Evolutionary conservation across 495 filamentous ascomycete species (phyloP).

Genomic region (Rostrohypoxylon terebratum): DNA sequence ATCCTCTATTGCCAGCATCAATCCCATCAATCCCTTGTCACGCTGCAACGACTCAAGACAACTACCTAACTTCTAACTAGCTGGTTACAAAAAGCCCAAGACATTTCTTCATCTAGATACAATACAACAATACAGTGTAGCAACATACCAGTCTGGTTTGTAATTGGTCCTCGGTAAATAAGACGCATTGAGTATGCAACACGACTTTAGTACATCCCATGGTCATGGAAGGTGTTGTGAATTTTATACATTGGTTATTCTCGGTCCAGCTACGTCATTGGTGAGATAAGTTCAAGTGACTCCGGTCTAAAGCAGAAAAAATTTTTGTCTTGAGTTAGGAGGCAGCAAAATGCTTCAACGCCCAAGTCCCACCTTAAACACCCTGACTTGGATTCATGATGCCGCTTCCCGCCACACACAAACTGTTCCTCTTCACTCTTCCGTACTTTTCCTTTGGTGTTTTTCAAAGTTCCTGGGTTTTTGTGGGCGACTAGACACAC

Average conservation of each 20-base stretch:
- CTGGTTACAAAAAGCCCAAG: conserved; percentile 15
- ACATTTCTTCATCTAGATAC: conserved; percentile 15
- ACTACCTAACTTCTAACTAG: neutral
- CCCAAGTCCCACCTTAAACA: conserved; percentile 36
- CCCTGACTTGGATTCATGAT: conserved; percentile 33
- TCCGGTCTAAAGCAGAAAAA: conserved; percentile 21
- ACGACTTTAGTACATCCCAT: conserved; percentile 1
- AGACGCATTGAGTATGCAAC: conserved; percentile 7
- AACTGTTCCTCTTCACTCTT: conserved; percentile 15
- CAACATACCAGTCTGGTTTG: conserved; percentile 24
- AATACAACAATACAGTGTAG: conserved; percentile 29
- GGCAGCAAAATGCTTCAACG: conserved; percentile 32
- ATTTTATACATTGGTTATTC: conserved; percentile 19
- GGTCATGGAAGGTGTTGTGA: neutral
- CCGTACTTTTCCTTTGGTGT: conserved; percentile 18
- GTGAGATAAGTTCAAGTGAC: conserved; percentile 26
- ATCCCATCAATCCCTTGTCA: neutral
- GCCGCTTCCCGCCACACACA: conserved; percentile 44
- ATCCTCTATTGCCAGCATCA: neutral
- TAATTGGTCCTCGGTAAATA: conserved; percentile 27
- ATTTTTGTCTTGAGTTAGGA: conserved; percentile 14
- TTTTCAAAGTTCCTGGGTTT: conserved; percentile 16
- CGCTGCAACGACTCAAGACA: conserved; percentile 29
- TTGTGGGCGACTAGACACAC: conserved; percentile 31
- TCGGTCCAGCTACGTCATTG: conserved; percentile 42